phyloP scores from a whole-genome alignment of 345 rosid species.

The Eucalyptus lansdowneana region DNA sequence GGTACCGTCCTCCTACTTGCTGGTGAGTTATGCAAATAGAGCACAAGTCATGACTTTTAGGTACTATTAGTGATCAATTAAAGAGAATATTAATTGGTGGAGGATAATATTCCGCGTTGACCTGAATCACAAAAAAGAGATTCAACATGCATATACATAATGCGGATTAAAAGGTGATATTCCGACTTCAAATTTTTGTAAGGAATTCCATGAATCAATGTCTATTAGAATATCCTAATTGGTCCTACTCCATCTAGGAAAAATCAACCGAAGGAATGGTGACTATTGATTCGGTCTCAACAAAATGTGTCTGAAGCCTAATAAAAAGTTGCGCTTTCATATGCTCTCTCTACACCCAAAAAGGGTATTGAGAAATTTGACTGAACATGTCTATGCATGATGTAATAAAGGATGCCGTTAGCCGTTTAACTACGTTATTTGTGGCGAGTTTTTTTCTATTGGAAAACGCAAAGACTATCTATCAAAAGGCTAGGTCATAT shows the following conservation, averaged over 20 bases:
- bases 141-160: neutral
- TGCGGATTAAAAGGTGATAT: neutral
- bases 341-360: neutral
- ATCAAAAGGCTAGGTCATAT: neutral
- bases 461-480: neutral
- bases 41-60: neutral
- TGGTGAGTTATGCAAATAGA: neutral
- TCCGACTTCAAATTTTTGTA: neutral
- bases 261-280: neutral
- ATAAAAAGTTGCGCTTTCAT: neutral
- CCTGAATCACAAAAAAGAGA: neutral
- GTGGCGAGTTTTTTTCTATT: neutral
- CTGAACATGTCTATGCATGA: neutral
- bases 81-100: neutral
- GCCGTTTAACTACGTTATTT: neutral
- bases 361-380: neutral
- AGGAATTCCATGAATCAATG: neutral
- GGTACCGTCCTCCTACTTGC: neutral
- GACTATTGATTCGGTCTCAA: neutral
- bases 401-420: neutral
- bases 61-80: neutral
- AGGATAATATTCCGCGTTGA: neutral
- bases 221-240: neutral
- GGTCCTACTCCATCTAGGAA: neutral
- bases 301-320: neutral